phyloP scores from a whole-genome alignment of 1,139 yeast genomes.

The Hyphopichia buzzinii region DNA sequence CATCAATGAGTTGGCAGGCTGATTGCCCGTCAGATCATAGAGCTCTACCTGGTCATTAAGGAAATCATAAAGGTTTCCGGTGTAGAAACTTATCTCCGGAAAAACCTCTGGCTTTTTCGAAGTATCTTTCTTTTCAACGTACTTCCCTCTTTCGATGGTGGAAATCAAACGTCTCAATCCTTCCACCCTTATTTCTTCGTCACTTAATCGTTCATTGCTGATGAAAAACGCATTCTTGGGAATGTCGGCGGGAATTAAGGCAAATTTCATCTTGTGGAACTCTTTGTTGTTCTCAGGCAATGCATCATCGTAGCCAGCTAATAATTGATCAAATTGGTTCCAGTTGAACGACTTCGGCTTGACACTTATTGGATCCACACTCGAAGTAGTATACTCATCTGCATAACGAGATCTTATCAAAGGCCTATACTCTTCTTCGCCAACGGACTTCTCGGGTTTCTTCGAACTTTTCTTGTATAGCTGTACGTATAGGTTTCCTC shows the following conservation, averaged over 20 bases:
- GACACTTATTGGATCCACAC: slow-evolving; percentile 53
- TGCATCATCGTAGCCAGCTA: slow-evolving; percentile 87
- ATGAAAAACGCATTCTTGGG: slow-evolving; percentile 54
- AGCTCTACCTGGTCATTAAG: slow-evolving; percentile 38
- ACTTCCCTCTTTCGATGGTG: slow-evolving; percentile 60
- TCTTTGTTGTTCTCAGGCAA: slow-evolving; percentile 54
- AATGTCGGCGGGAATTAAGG: slow-evolving; percentile 71
- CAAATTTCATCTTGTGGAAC: slow-evolving; percentile 74
- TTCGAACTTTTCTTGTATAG: slow-evolving; percentile 46
- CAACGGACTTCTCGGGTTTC: slow-evolving; percentile 22
- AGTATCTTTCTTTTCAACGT: slow-evolving; percentile 38
- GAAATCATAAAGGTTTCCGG: slow-evolving; percentile 77
- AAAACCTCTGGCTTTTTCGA: slow-evolving; percentile 48
- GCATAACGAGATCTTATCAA: slow-evolving; percentile 79
- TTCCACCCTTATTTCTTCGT: slow-evolving; percentile 85
- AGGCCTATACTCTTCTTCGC: slow-evolving; percentile 38
- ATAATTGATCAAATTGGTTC: slow-evolving; percentile 85
- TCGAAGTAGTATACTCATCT: slow-evolving; percentile 57
- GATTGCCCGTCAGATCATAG: slow-evolving; percentile 35
- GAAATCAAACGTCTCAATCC: slow-evolving; percentile 76
- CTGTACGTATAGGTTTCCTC: slow-evolving; percentile 73
- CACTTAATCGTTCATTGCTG: slow-evolving; percentile 61
- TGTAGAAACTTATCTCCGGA: slow-evolving; percentile 82
- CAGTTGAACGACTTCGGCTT: slow-evolving; percentile 67
- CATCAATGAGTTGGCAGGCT: slow-evolving; percentile 30